Evolutionary conservation across 768 basidiomycete species (phyloP), one percentile per base, ranked within the genome.

Genomic region (Collybia mongolica): DNA sequence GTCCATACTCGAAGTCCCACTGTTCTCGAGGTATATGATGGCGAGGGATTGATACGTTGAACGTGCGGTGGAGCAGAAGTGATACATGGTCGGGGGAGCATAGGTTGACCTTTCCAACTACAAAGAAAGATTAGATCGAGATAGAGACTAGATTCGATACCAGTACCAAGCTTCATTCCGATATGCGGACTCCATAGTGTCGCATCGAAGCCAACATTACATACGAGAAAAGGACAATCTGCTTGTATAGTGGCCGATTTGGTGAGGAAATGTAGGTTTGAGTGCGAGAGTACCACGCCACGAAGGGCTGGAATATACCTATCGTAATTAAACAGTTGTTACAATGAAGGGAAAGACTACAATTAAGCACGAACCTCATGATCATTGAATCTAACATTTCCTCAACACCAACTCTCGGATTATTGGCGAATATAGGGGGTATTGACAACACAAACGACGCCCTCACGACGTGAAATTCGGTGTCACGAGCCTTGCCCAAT

Each of bases 311-410:
- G 86, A 50, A 92, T 83, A 67, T 97, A 93, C 72, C 95, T 98
- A 49, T 26, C 37, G 52, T 47, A 26, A 40, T 37, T 7, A 46
- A 29, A 24, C 26, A 28, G 19, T 35, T 48, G 15, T 24, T 28
- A 36, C 11, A 19, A 42, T 23, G 18, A 11, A 9, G 45, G 3
- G 3, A 39, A 17, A 32, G 26, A 7, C 28, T 18, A 18, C 42
- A 15, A 46, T 5, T 40, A 20, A 26, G 22, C 26, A 69, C 80
- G 58, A 61, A 94, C 95, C 90, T 84, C 95, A 98, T 96, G 12
- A 96, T 71, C 88, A 97, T 88, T 6, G 90, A 90, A 67, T 98
- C 93, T 15, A 98, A 72, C 81, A 94, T 84, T 69, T 98, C 93
- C 61, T 88, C 83, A 15, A 83, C 90, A 6, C 95, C 95, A 36